These are phyloP conservation scores for Alternaria brassicicola DNA, from an alignment of 2,329 filamentous ascomycete genomes.

Conservation along the genomic window DNA sequence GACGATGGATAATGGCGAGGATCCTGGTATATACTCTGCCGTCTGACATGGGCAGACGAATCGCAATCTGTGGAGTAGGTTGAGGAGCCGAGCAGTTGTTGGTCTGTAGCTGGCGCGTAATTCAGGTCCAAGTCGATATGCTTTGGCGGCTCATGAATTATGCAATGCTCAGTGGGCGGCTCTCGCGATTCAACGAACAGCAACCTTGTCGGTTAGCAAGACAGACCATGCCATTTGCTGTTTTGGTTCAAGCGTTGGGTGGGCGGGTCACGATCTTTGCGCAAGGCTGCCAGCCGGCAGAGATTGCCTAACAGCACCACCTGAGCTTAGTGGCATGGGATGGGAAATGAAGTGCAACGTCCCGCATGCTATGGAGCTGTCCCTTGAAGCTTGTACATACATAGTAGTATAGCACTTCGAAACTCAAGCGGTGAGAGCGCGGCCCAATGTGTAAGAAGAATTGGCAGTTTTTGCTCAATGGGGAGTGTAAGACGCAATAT, in stretches of 20 bases:
- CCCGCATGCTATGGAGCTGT: background rate
- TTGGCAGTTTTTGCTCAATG: conserved; percentile 1
- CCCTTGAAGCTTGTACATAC: background rate
- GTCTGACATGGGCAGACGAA: conserved; percentile 14
- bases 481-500: conserved; percentile 19
- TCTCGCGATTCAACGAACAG: conserved; percentile 17
- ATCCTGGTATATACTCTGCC: conserved; percentile 6
- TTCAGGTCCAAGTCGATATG: background rate
- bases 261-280: background rate
- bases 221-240: conserved; percentile 28
- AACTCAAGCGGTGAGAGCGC: conserved; percentile 32
- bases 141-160: conserved; percentile 3
- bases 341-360: conserved; percentile 1
- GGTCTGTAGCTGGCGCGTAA: conserved; percentile 14
- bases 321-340: conserved; percentile 2
- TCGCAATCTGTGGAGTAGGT: conserved; percentile 7
- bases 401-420: conserved; percentile 18
- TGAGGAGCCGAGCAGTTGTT: conserved; percentile 6
- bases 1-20: conserved; percentile 17
- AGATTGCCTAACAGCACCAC: conserved; percentile 5
- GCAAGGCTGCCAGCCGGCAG: conserved; percentile 16
- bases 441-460: conserved; percentile 22
- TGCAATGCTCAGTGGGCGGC: conserved; percentile 8
- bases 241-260: conserved; percentile 27
- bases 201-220: conserved; percentile 5